Evolutionary conservation across 2,329 filamentous ascomycete genomes (phyloP), one percentile per base, ranked within the genome.

Genomic region (Thermoascus crustaceus): DNA sequence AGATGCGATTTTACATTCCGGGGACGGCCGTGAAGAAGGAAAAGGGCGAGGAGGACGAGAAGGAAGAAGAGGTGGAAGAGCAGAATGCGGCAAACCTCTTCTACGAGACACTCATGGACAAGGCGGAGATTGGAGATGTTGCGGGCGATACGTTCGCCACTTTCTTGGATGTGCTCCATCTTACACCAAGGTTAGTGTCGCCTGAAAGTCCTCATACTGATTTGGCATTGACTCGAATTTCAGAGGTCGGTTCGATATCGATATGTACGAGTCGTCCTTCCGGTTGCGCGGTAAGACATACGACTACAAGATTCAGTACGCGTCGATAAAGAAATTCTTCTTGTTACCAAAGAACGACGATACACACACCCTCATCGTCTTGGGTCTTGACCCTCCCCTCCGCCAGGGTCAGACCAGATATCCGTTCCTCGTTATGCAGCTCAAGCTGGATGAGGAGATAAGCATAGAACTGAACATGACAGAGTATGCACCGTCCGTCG

Each of bases 281-380:
- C 83, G 91, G 44, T 75, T 98, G 43, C 89, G 91, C 47, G 91
- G 91, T 54, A 98, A 98, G 69, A 98, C 91, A 16, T 98, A 98
- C 71, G 93, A 98, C 69, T 98, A 98, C 78, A 98, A 98, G 75
- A 96, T 98, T 47, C 87, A 95, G 61, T 98, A 95, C 65, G 85
- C 95, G 39, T 79, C 82, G 32, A 87, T 96, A 67, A 98, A 98
- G 72, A 96, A 96, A 62, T 96, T 96, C 60, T 95, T 98, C 80
- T 76, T 96, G 19, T 78, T 98, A 4, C 91, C 91, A 31, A 98
- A 98, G 68, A 91, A 91, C n/a, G 91, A 98, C 60, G 91, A 98
- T 48, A 78, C 91, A 50, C 91, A 98, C 59, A 88, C 84, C 47
- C 82, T 98, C 69, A 85, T 98, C 46, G 89, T 86, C 44, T 82